These are phyloP conservation scores for Debaryomyces psychrophilus DNA, from an alignment of 1,139 yeast genomes.

Conservation along the genomic window DNA sequence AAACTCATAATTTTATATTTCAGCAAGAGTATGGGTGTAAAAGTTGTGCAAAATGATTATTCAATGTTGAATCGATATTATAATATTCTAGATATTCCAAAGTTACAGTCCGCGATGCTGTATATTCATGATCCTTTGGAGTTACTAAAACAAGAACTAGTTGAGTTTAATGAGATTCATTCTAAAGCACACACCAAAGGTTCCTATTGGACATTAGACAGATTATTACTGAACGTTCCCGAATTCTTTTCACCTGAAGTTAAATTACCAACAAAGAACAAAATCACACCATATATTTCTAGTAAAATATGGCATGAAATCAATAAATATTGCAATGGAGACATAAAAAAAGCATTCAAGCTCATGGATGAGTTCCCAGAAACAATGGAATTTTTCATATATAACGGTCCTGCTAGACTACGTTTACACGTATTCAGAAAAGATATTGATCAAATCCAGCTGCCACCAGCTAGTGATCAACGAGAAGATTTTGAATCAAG, in stretches of 20 bases:
- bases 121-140: slow-evolving; percentile 8
- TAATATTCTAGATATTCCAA: slow-evolving; percentile 20
- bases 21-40: slow-evolving; percentile 18
- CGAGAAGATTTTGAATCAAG: slow-evolving; percentile 25
- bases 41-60: slow-evolving; percentile 22
- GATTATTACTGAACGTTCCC: slow-evolving; percentile 22
- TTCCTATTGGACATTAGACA: slow-evolving; percentile 16
- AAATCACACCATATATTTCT: slow-evolving; percentile 22
- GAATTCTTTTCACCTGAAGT: slow-evolving; percentile 32
- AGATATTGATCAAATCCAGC: slow-evolving; percentile 24
- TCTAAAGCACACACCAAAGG: slow-evolving; percentile 5
- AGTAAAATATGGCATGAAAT: slow-evolving; percentile 22
- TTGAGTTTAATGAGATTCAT: slow-evolving; percentile 11
- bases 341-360: slow-evolving; percentile 23
- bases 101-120: slow-evolving; percentile 13
- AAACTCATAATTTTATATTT: slow-evolving; percentile 25
- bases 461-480: slow-evolving; percentile 24
- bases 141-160: slow-evolving; percentile 15
- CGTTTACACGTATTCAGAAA: slow-evolving; percentile 28
- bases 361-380: slow-evolving; percentile 39
- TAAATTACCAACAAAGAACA: slow-evolving; percentile 23
- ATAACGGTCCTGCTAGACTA: slow-evolving; percentile 21
- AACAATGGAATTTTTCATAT: slow-evolving; percentile 34
- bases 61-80: slow-evolving; percentile 33
- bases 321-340: slow-evolving; percentile 20